Base-by-base conservation (phyloP, 148 eudicot genomes). In the Amaranthus palmeri region DNA sequence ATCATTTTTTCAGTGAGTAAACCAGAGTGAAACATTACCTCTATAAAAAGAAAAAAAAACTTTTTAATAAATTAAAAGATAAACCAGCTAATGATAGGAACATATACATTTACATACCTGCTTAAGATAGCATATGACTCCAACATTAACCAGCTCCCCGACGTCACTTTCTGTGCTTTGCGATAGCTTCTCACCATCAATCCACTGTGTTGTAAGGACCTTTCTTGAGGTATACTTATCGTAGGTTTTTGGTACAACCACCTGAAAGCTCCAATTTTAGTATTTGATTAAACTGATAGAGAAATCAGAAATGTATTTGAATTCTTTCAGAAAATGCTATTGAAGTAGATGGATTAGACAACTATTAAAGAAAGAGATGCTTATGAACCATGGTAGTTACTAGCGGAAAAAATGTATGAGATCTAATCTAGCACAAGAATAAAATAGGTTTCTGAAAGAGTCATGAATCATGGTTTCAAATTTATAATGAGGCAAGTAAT, bases 121-220 rank as follows among this genome's bases (percentile, higher is more conserved):
- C 90, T 95, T 95, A 59, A 95, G 87, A 88, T 95, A 95, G 89
- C 99, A 95, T 83, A 95, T 95, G 52, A 95, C 99, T 72, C 99
- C 99, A 82, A 95, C 97, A 85, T 92, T 95, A 61, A 95, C 99
- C 74, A 95, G 84, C 50, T 87, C 92, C 74, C 99, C 99, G 61
- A 92, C 99, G 88, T 95, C 99, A 87, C 83, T 76, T 70, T 86
- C 99, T 57, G 88, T 95, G 84, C 99, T 95, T 83, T 95, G 99
- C 54, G 99, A 95, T 44, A 95, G 89, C 78, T 95, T 95, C 81
- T 95, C 99, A 57, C 99, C 99, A 0, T 95, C 99, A 79, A 95
- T 78, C 99, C 99, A 95, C 68, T 76, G 84, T 13, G 99, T 88
- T 45, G 99, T 95, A 61, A 95, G 97, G 83, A 95, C 99, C 88